Evolutionary conservation across 345 rosid genomes (phyloP).

Genomic region (Linum usitatissimum): DNA sequence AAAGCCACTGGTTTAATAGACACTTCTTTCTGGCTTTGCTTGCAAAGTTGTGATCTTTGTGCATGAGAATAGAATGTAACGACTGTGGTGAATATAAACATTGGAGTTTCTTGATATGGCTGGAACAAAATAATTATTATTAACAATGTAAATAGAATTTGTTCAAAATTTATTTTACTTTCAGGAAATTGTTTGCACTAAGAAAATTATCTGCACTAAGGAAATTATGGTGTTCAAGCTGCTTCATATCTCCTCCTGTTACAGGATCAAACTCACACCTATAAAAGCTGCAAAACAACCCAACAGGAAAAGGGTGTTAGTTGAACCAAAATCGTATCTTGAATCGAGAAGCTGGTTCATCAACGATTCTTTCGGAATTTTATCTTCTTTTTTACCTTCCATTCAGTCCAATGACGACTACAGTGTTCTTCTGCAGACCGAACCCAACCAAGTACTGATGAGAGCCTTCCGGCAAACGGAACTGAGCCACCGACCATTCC

Average conservation of each 20-base stretch:
- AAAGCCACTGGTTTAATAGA: too few species aligned
- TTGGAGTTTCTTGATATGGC: too few species aligned
- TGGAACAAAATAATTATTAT: too few species aligned
- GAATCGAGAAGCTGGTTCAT: background rate
- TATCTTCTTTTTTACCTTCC: conserved; percentile 49
- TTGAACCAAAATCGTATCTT: background rate
- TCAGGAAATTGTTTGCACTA: background rate
- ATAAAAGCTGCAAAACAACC: conserved; percentile 29
- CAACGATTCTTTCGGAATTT: too few species aligned
- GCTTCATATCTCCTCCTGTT: conserved; percentile 43
- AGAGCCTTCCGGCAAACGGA: conserved; percentile 73
- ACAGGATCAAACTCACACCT: conserved; percentile 35
- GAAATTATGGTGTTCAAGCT: conserved; percentile 35
- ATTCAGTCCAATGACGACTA: conserved; percentile 83
- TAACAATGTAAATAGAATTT: too few species aligned
- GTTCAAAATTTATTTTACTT: conserved; percentile 11
- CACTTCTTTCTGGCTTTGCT: too few species aligned
- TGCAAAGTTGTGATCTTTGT: too few species aligned
- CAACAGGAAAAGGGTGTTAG: background rate
- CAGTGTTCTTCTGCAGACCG: conserved; percentile 83
- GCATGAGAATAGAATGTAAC: too few species aligned
- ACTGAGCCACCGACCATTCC: conserved; percentile 96
- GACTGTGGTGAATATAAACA: too few species aligned
- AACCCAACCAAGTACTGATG: conserved; percentile 68
- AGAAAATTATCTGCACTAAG: conserved; percentile 8